Percentiles rank a stretch among this genome's conserved stretches.
These are phyloP conservation scores for Thermothelomyces thermophilus DNA, from an alignment of 2,329 filamentous ascomycete genomes.

Conservation along the genomic window DNA sequence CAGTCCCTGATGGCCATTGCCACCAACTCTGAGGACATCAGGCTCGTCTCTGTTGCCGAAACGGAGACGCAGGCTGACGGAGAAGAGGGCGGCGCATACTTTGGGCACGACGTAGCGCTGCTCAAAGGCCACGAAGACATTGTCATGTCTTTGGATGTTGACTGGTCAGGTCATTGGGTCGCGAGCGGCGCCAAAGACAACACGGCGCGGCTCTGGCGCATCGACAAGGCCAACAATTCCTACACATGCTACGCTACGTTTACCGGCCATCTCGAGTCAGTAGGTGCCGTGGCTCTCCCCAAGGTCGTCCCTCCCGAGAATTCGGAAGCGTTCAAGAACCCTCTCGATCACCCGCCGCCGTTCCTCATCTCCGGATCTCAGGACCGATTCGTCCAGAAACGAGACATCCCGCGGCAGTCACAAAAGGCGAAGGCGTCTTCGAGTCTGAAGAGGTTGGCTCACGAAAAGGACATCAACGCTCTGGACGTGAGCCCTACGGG, in stretches of 20 bases:
- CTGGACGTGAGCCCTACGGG: slow-evolving; percentile 70
- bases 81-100: slow-evolving; percentile 49
- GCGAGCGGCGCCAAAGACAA: slow-evolving; percentile 97
- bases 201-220: slow-evolving; percentile 80
- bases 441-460: slow-evolving; percentile 82
- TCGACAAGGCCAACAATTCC: slow-evolving; percentile 68
- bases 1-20: slow-evolving; percentile 79
- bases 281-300: slow-evolving; percentile 83
- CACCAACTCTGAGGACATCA: slow-evolving; percentile 90
- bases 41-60: slow-evolving; percentile 67
- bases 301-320: slow-evolving; percentile 59
- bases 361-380: slow-evolving; percentile 91
- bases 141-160: slow-evolving; percentile 86
- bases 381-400: slow-evolving; percentile 90
- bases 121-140: slow-evolving; percentile 92
- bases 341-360: slow-evolving; percentile 70
- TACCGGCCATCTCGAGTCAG: slow-evolving; percentile 86
- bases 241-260: slow-evolving; percentile 53
- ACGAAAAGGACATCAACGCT: slow-evolving; percentile 98
- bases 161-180: slow-evolving; percentile 97
- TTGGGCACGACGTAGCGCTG: slow-evolving; percentile 81
- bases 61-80: slow-evolving; percentile 28
- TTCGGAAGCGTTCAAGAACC: slow-evolving; percentile 64
- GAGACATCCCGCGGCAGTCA: slow-evolving; percentile 64
- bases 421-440: slow-evolving; percentile 49